Base-by-base conservation (phyloP, 2,329 filamentous ascomycete genomes). In the Colletotrichum tropicicola region DNA sequence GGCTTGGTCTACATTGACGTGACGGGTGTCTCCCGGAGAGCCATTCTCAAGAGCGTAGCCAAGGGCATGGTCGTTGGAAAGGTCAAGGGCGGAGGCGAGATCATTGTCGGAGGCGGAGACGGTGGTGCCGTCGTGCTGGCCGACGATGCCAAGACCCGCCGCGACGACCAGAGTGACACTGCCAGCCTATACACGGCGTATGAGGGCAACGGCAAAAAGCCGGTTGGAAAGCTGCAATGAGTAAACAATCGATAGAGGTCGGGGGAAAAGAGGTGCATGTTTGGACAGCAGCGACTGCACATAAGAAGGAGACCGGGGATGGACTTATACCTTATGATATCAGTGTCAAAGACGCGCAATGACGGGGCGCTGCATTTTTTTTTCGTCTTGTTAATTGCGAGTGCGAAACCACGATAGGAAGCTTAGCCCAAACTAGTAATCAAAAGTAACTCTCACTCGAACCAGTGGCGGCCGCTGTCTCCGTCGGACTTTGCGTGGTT, bases 1-100 rank as follows among this genome's bases (percentile, higher is more conserved):
- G 96, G 94, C 6, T 84, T 99, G 27, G 96, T 99, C 30, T 99
- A 99, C 75, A 97, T 99, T 66, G 96, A 99, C 72, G 95, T 97
- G 2, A 91, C 94, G 0, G 96, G 96, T 35, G 96, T 99, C 2
- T 97, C 92, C 59, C 86, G 96, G 43, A 89, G 90, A 66, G 96
- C 96, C 0, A 89, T 99, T 44, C 87, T 99, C 74, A 99, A 98
- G 83, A 93, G 91, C 43, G 96, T 98, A 1, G 96, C 94, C 19
- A 98, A 97, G 82, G 94, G 96, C 41, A 98, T 99, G 96, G 90
- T 97, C 0, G 89, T 97, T 5, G 93, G 93, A 35, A 89, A 89
- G 69, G 92, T 95, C 51, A 87, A 88, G 62, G 90, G 90, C 37
- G 92, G 91, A 5, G 88, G 91, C 2, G 87, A 93, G 69, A 83